Evolutionary conservation across 805 yeast genomes (phyloP), one percentile per base, ranked within the genome.

Genomic region (Saturnispora ahearnii): DNA sequence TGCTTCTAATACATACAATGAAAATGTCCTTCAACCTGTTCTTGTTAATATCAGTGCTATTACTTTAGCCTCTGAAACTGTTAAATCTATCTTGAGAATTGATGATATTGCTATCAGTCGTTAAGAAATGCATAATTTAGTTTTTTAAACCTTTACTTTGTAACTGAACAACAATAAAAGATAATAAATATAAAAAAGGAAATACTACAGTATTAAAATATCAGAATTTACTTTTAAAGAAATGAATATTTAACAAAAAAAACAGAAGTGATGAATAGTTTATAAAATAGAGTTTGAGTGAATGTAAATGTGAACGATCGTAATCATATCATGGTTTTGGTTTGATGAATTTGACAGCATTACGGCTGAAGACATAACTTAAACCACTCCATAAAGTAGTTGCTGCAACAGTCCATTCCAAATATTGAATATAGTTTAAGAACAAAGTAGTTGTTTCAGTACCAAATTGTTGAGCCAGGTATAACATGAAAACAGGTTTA

Each of bases 71-170:
- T 84, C 97, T 21, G 99, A 93, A 73, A 86, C 96, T 57, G 98
- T 91, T 52, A 95, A 93, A 72, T 85, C 96, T 42, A 89, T 93
- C 56, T 75, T 93, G 66, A 84, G 99, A 70, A 93, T 93, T 62
- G 99, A 93, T 68, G 99, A 95, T 68, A 95, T 93, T 60, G 86
- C 96, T 38, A 87, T 93, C 65, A 82, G 95, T 67, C 80, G 96
- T 66, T 86, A 72, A 43, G 26, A 24, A 38, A 38, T n/a, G 24
- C 13, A 30, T 33, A 22, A 26, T 26, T 26, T 26, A 6, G 29
- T 13, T n/a, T 22, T 36, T 15, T 36, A 36, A 32, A 32, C 22
- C 46, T 42, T 31, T 42, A 42, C 37, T 42, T 42, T 42, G 45
- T 42, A 42, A 32, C 30, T 42, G 29, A 42, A 42, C 30, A 15